phyloP scores from a whole-genome alignment of 176 grass and related monocot genomes.

The Cenchrus americanus region DNA sequence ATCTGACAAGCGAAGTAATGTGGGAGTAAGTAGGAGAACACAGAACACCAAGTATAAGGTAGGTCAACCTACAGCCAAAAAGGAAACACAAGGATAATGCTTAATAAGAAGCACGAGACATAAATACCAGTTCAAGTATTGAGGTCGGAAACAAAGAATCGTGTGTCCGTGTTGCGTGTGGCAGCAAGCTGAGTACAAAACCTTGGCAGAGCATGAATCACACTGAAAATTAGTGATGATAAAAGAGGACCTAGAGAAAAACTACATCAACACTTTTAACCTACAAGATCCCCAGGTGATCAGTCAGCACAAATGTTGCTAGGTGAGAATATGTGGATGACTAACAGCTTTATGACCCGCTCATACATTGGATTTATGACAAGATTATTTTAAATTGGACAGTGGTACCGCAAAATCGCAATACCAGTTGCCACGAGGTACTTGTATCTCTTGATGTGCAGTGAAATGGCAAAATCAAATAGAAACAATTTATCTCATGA shows the following conservation, averaged over 20 bases:
- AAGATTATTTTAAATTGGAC: background rate
- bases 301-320: background rate
- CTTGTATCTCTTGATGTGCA: background rate
- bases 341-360: no score
- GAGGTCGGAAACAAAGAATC: slow-evolving; percentile 1
- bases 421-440: no score
- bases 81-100: background rate
- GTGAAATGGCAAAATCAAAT: background rate
- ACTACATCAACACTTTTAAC: background rate
- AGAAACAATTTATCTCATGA: background rate
- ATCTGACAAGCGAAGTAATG: background rate
- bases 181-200: background rate
- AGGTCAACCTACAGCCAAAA: slow-evolving; percentile 43
- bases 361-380: background rate
- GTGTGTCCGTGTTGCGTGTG: background rate
- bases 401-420: background rate
- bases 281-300: background rate
- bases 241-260: background rate
- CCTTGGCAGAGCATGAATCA: background rate
- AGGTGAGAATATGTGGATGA: background rate
- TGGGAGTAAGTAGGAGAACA: background rate
- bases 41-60: background rate
- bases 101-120: slow-evolving; percentile 12
- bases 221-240: background rate
- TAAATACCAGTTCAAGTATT: background rate